Evolutionary conservation across 1,284 basidiomycete genomes (phyloP).

Genomic region (Ceratobasidium sp.): DNA sequence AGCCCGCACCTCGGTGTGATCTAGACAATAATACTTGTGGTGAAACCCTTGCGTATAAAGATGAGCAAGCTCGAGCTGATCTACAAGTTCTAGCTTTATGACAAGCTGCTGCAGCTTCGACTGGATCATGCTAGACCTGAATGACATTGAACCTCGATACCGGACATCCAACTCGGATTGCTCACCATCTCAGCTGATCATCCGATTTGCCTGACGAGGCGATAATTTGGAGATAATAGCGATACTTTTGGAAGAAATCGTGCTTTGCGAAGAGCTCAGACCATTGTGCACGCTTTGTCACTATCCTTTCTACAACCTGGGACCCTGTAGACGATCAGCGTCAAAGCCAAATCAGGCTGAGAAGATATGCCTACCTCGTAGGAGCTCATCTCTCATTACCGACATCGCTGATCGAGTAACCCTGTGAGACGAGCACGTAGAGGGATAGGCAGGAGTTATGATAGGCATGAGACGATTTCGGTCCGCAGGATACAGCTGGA

Average conservation of each 20-base stretch:
- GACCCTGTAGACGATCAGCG: too few species aligned
- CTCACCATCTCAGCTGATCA: constrained; percentile 92
- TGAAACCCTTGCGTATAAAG: constrained; percentile 96
- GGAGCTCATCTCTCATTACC: constrained; percentile 96
- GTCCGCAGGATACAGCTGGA: constrained; percentile 88
- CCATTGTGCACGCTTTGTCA: constrained; percentile 85
- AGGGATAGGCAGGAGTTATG: constrained; percentile 99
- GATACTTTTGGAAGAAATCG: constrained; percentile 97
- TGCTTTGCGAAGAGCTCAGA: constrained; percentile 90
- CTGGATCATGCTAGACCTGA: constrained; percentile 95
- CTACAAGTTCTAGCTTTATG: constrained; percentile 96
- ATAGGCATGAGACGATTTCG: too few species aligned
- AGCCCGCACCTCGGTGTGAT: constrained; percentile 83
- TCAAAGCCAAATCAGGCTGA: too few species aligned
- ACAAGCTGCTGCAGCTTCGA: constrained; percentile 94
- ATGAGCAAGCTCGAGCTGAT: constrained; percentile 89
- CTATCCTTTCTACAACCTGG: constrained; percentile 91
- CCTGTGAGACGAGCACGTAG: constrained; percentile 99
- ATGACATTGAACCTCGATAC: too few species aligned
- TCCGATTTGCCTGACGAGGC: constrained; percentile 86
- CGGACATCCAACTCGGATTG: constrained; percentile 37
- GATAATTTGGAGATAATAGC: constrained; percentile 98
- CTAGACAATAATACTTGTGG: constrained; percentile 81
- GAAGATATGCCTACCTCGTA: constrained; percentile 67
- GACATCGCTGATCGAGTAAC: constrained; percentile 94